phyloP scores from a whole-genome alignment of 441 rosid genomes.

The Monsonia emarginata region DNA sequence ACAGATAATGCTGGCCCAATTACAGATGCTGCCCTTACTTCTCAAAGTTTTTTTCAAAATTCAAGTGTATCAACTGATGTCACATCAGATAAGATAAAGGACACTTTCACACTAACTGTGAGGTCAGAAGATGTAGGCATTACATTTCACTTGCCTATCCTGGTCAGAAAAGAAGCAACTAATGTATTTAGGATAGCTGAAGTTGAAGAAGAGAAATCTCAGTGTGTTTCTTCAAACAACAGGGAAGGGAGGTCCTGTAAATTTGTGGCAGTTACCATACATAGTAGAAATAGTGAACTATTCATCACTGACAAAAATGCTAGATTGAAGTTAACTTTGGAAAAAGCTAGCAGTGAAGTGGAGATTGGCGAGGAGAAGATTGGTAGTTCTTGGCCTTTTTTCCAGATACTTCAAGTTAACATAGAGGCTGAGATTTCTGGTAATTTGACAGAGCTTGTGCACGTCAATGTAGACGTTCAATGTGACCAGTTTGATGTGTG shows the following conservation, averaged over 20 bases:
- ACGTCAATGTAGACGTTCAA: slow-evolving; percentile 31
- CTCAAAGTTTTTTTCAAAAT: slow-evolving; percentile 25
- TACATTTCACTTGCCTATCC: slow-evolving; percentile 46
- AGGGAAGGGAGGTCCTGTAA: slow-evolving; percentile 37
- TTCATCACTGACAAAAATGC: slow-evolving; percentile 32
- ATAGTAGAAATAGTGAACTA: slow-evolving; percentile 41
- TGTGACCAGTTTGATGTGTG: slow-evolving; percentile 53
- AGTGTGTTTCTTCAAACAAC: slow-evolving; percentile 20
- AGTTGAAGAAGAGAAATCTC: slow-evolving; percentile 24
- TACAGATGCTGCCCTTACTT: slow-evolving; percentile 22
- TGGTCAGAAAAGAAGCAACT: slow-evolving; percentile 24
- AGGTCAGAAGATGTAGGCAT: slow-evolving; percentile 54
- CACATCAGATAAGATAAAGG: slow-evolving; percentile 24
- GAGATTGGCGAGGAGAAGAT: slow-evolving; percentile 30
- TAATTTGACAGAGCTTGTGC: slow-evolving; percentile 27
- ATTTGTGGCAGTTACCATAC: slow-evolving; percentile 35
- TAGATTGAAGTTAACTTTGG: slow-evolving; percentile 46
- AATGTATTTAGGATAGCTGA: slow-evolving; percentile 27
- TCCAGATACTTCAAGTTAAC: slow-evolving; percentile 46
- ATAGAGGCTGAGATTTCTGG: slow-evolving; percentile 36
- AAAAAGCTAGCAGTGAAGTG: slow-evolving; percentile 36
- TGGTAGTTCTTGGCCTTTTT: slow-evolving; percentile 50
- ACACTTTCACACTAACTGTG: slow-evolving; percentile 24
- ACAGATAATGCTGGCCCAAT: slow-evolving; percentile 19
- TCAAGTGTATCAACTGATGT: slow-evolving; percentile 21